Evolutionary conservation across 768 basidiomycete species (phyloP).

Genomic region (Mycena olivaceomarginata): DNA sequence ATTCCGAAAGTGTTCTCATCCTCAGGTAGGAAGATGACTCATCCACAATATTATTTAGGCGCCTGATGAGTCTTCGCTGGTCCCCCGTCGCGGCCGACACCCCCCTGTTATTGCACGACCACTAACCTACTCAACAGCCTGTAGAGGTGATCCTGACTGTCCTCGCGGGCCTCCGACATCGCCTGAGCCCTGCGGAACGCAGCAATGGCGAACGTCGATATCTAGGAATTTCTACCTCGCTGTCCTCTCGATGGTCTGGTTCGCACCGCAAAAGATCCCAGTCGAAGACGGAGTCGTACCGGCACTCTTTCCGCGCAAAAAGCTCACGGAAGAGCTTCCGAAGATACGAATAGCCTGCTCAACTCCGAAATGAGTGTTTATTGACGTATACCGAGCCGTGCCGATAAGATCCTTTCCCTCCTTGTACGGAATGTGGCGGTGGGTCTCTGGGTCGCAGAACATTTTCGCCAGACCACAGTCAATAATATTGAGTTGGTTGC

Average conservation of each 20-base stretch:
- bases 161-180: too few relatives aligned
- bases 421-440: constrained; percentile 99
- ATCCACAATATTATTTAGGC: neutral
- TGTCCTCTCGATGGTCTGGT: too few relatives aligned
- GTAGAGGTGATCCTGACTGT: too few relatives aligned
- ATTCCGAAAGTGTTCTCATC: neutral
- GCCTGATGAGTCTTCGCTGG: too few relatives aligned
- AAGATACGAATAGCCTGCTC: constrained; percentile 99
- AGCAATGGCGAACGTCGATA: too few relatives aligned
- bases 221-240: too few relatives aligned
- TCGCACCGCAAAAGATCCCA: constrained; percentile 90
- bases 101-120: too few relatives aligned
- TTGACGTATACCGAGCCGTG: constrained; percentile 98
- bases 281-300: constrained; percentile 99
- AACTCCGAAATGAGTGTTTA: constrained; percentile 99
- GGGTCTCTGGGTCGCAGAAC: constrained; percentile 99
- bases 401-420: constrained; percentile 99
- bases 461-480: constrained; percentile 99
- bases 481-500: constrained; percentile 99
- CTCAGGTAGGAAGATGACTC: neutral
- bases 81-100: too few relatives aligned
- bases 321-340: constrained; percentile 99
- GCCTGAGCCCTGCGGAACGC: too few relatives aligned
- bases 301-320: constrained; percentile 97
- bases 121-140: too few relatives aligned